Percentiles rank a stretch among this genome's conserved stretches.
phyloP scores from a whole-genome alignment of 1,284 basidiomycete species.

The Tylopilus sp. region DNA sequence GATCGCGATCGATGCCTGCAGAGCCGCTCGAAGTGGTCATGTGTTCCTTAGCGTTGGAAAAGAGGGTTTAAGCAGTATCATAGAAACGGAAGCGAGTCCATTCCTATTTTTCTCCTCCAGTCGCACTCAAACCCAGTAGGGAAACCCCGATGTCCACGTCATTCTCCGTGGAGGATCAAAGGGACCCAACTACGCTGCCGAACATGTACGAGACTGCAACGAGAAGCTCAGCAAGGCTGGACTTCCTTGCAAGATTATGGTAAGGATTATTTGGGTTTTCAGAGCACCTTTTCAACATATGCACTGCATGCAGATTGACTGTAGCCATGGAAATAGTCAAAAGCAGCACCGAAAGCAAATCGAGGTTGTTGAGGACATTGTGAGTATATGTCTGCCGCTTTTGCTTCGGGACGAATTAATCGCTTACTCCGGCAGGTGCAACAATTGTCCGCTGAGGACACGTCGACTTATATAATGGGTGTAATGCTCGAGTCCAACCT shows the following conservation, averaged over 20 bases:
- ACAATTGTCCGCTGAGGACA: slow-evolving; percentile 70
- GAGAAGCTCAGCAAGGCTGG: slow-evolving; percentile 78
- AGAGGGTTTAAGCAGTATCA: slow-evolving; percentile 87
- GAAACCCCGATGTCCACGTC: slow-evolving; percentile 87
- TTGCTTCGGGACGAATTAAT: not conserved
- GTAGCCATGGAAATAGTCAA: slow-evolving; percentile 91
- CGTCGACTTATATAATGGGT: slow-evolving; percentile 80
- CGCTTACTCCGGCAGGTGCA: slow-evolving; percentile 46
- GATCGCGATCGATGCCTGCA: slow-evolving; percentile 89
- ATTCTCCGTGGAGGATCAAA: slow-evolving; percentile 85
- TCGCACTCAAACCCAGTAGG: slow-evolving; percentile 41
- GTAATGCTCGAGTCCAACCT: slow-evolving; percentile 98
- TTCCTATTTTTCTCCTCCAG: not conserved
- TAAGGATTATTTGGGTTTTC: slow-evolving; percentile 33
- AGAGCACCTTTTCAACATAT: not conserved
- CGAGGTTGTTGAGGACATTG: slow-evolving; percentile 82
- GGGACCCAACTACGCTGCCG: slow-evolving; percentile 82
- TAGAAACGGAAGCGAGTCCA: slow-evolving; percentile 72
- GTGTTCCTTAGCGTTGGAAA: slow-evolving; percentile 93
- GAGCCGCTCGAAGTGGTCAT: slow-evolving; percentile 81
- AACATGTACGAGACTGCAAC: slow-evolving; percentile 75
- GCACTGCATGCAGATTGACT: slow-evolving; percentile 66
- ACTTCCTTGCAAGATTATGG: slow-evolving; percentile 81
- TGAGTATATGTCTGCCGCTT: slow-evolving; percentile 37
- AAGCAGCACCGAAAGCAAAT: slow-evolving; percentile 85